Evolutionary conservation across 2,329 filamentous ascomycete species (phyloP), one percentile per base, ranked within the genome.

Genomic region (Ceratocystis colombiana): DNA sequence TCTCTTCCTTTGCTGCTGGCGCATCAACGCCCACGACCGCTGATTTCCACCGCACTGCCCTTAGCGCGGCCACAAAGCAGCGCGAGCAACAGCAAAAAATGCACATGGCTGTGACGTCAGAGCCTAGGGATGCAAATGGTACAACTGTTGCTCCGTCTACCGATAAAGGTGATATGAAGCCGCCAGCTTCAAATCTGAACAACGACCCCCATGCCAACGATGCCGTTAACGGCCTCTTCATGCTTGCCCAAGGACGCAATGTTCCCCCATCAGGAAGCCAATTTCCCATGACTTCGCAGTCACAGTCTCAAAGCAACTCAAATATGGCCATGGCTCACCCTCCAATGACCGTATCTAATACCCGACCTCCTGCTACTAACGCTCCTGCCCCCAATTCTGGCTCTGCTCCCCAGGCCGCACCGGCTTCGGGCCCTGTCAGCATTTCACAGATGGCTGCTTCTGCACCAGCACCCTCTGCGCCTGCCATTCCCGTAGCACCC

Each of bases 151-250:
- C 73, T 22, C 69, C 71, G n/a, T 79, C 79, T 2, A 80, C 85
- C 67, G 80, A 87, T 73, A 79, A 84, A 65, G 78, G 83, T 72
- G 82, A 83, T 5, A 73, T 75, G 30, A 65, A 65, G 50, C 62
- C 61, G 15, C 22, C 59, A 12, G 53, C 41, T 37, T 63, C 50
- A 20, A 61, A 62, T 50, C 63, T 65, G 55, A 65, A 68, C 65
- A 95, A 91, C 73, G 88, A 92, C 67, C 89, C 91, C 53, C 90
- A 96, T 76, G 93, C 96, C 64, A 96, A 93, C 71, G 93, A 96
- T 77, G 94, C 93, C 55, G 94, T 93, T 64, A 97, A 96, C 74
- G 92, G 94, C 37, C 80, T 99, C 0, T 95, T 90, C 72, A 88
- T 96, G 83, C 81, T 99, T 67, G 92, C 94, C 0, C 65, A 66